phyloP scores from a whole-genome alignment of 2,329 filamentous ascomycete genomes.

The Exserohilum turcica region DNA sequence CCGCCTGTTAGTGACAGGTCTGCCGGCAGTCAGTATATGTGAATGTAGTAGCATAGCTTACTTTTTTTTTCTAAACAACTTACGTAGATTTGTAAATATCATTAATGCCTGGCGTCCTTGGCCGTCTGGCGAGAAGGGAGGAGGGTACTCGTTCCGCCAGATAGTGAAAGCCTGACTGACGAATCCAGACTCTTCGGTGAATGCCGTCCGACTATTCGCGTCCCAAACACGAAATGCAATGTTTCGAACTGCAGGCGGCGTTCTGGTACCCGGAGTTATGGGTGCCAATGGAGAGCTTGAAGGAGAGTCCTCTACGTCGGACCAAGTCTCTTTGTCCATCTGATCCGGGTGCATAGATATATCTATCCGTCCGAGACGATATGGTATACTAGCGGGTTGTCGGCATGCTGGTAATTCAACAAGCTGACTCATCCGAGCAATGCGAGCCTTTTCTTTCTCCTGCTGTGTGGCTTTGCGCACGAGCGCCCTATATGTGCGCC shows the following conservation, averaged over 20 bases:
- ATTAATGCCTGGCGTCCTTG: background rate
- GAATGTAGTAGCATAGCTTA: too few species aligned
- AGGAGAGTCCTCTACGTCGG: background rate
- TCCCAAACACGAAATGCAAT: constrained; percentile 18
- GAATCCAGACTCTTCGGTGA: constrained; percentile 11
- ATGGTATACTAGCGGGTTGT: background rate
- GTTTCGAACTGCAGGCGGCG: background rate
- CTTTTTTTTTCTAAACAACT: background rate
- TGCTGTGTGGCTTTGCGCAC: background rate
- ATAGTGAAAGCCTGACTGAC: constrained; percentile 2
- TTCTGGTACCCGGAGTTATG: too few species aligned
- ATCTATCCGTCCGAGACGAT: background rate
- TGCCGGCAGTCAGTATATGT: background rate
- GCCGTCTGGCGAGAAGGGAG: constrained; percentile 9
- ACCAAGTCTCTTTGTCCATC: background rate
- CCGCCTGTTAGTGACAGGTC: constrained; percentile 10
- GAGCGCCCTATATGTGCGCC: background rate
- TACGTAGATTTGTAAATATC: background rate
- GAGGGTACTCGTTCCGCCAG: constrained; percentile 2
- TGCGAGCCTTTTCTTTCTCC: background rate
- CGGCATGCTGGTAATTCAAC: background rate
- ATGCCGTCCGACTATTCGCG: background rate
- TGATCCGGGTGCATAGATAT: background rate
- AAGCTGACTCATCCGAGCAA: background rate
- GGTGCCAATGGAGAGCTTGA: background rate